Conservation (phyloP, 257 asterid species). For the Echium plantagineum region DNA sequence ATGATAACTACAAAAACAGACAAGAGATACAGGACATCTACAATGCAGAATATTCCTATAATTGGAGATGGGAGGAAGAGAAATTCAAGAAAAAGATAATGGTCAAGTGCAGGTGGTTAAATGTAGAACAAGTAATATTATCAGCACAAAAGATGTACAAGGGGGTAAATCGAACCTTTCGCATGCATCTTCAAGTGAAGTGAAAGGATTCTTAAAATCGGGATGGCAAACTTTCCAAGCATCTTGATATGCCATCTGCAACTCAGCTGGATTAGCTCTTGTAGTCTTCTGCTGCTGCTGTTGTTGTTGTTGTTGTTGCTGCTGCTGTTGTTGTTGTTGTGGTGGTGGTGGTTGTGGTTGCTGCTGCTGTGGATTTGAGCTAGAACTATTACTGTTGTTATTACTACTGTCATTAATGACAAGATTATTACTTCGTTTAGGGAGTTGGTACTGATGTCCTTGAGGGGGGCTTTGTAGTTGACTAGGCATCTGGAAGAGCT, state of each 20-base stretch:
- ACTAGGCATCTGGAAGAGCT: not conserved
- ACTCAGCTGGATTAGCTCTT: conserved; percentile 25
- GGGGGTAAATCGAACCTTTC: conserved; percentile 39
- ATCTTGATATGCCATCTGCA: conserved; percentile 91
- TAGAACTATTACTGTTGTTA: conserved; percentile 6
- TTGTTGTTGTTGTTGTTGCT: conserved; percentile 20
- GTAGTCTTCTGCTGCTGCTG: conserved; percentile 14
- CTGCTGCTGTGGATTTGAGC: conserved; percentile 28
- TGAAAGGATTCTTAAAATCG: conserved; percentile 74
- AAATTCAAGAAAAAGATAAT: too few species aligned
- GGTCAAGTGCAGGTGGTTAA: not conserved
- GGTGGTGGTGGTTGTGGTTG: conserved; percentile 24
- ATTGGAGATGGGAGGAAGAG: not conserved
- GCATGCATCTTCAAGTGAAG: conserved; percentile 87
- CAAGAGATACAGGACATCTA: not conserved
- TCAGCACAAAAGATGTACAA: not conserved
- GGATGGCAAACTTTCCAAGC: conserved; percentile 99
- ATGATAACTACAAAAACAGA: not conserved
- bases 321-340: conserved; percentile 39
- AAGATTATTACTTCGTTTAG: not conserved
- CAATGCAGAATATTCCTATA: not conserved
- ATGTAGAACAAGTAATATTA: not conserved
- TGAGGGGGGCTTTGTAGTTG: not conserved
- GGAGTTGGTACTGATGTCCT: conserved; percentile 6
- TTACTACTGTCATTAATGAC: not conserved